A percentile compares a stretch with the other conserved stretches of the same genome.
Evolutionary conservation across 2,329 filamentous ascomycete genomes (phyloP).

Genomic region (Chaetomium sp.): DNA sequence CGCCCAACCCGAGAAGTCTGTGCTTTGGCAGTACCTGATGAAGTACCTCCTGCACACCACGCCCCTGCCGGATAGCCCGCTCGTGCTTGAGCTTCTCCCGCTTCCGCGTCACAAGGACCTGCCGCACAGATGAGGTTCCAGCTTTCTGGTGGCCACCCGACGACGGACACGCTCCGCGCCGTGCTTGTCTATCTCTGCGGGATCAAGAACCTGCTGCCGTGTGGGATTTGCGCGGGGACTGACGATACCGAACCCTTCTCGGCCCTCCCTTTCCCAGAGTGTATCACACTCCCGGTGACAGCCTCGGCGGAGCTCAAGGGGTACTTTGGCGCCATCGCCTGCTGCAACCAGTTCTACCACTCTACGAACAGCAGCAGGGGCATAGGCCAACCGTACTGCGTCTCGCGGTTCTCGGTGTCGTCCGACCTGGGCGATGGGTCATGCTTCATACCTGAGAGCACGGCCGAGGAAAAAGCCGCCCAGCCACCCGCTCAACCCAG

Average conservation of each 20-base stretch:
- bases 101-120: slow-evolving; percentile 9
- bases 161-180: slow-evolving; percentile 6
- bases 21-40: slow-evolving; percentile 19
- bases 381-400: background rate
- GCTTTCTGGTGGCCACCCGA: slow-evolving; percentile 7
- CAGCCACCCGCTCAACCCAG: background rate
- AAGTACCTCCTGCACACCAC: slow-evolving; percentile 4
- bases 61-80: background rate
- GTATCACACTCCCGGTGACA: slow-evolving; percentile 10
- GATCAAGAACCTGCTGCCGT: background rate
- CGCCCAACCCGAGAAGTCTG: background rate
- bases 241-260: background rate
- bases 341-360: slow-evolving; percentile 12
- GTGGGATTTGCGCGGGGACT: background rate
- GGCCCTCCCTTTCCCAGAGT: slow-evolving; percentile 7
- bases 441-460: no score
- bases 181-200: slow-evolving; percentile 24
- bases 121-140: slow-evolving; percentile 18
- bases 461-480: background rate
- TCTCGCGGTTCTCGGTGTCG: slow-evolving; percentile 7
- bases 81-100: slow-evolving; percentile 9
- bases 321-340: slow-evolving; percentile 6
- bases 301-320: background rate
- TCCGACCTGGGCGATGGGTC: background rate
- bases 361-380: no score